Conservation (phyloP, 2,329 filamentous ascomycete genomes). For the Penicillium sp. region DNA sequence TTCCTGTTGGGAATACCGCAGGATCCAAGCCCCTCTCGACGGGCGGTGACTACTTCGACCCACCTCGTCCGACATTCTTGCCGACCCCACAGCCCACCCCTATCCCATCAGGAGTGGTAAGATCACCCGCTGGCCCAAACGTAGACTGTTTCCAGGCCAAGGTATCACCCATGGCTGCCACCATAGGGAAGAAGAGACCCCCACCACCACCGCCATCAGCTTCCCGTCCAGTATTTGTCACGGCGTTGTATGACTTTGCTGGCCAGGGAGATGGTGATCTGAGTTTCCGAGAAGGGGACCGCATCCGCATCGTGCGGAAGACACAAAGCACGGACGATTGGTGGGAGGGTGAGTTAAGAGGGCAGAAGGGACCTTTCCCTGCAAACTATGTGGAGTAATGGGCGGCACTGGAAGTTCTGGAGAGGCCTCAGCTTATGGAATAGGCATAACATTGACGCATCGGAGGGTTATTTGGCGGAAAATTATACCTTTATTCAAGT, state of each 20-base stretch:
- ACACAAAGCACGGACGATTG: constrained; percentile 79
- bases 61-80: constrained; percentile 6
- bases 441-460: background rate
- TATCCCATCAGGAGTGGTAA: constrained; percentile 7
- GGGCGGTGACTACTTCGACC: constrained; percentile 16
- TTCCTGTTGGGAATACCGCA: constrained; percentile 16
- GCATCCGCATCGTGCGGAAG: constrained; percentile 73
- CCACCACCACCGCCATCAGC: constrained; percentile 67
- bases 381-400: constrained; percentile 70
- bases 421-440: background rate
- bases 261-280: constrained; percentile 70
- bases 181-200: constrained; percentile 69
- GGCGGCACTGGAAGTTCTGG: background rate
- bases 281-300: constrained; percentile 72
- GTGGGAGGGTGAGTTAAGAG: constrained; percentile 78
- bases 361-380: constrained; percentile 69
- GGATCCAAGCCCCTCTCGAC: constrained; percentile 15
- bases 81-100: constrained; percentile 8
- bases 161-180: constrained; percentile 4
- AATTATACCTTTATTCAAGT: background rate
- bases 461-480: background rate
- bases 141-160: constrained; percentile 21
- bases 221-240: constrained; percentile 58
- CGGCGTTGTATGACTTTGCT: constrained; percentile 72
- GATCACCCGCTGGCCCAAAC: constrained; percentile 35